Evolutionary conservation across 2,329 filamentous ascomycete genomes (phyloP).

Genomic region (Colletotrichum sansevieriae): DNA sequence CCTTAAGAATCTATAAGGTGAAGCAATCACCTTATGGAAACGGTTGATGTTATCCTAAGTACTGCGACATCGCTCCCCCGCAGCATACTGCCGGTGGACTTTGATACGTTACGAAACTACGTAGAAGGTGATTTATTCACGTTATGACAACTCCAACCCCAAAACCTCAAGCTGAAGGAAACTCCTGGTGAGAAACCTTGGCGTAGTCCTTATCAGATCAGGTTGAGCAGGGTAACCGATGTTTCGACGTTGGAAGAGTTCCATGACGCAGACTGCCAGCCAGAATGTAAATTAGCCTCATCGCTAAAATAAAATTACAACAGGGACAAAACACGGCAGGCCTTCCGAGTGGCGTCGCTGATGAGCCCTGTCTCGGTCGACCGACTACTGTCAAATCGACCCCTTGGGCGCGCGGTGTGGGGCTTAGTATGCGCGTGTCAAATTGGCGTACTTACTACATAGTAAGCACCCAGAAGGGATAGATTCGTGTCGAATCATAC

Average conservation of each 20-base stretch:
- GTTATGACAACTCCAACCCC: neutral
- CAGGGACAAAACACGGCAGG: neutral
- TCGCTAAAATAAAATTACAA: neutral
- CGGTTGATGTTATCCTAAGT: neutral
- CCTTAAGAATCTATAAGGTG: neutral
- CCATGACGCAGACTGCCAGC: conserved; percentile 1
- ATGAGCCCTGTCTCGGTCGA: conserved; percentile 11
- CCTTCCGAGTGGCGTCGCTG: neutral
- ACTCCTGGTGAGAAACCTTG: neutral
- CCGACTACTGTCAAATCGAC: too few species aligned
- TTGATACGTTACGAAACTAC: too few species aligned
- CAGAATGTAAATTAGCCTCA: too few species aligned
- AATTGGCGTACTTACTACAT: too few species aligned
- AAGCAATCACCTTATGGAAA: neutral
- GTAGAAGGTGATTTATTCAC: neutral
- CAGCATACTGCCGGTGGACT: too few species aligned
- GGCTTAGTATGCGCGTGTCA: too few species aligned
- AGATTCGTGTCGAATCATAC: too few species aligned
- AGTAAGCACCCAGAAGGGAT: too few species aligned
- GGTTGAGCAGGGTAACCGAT: conserved; percentile 1
- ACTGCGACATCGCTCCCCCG: too few species aligned
- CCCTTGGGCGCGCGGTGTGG: too few species aligned
- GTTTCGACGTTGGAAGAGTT: neutral
- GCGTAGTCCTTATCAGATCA: conserved; percentile 23
- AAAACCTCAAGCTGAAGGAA: too few species aligned